phyloP scores from a whole-genome alignment of 495 filamentous ascomycete species.

The Penicillium salamii region DNA sequence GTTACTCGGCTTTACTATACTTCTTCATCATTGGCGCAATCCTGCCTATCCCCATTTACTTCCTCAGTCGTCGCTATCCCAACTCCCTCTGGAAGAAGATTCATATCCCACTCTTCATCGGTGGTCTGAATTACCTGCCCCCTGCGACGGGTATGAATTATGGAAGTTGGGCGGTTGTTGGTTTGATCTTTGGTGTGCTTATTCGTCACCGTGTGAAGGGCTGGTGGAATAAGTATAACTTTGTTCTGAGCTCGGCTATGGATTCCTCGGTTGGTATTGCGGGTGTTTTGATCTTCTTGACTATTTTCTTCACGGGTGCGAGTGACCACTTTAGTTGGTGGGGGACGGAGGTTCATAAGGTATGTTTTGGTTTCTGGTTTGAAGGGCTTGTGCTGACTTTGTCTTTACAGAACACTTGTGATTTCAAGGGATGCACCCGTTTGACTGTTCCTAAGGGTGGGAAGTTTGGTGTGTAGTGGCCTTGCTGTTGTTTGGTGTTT shows the following conservation, averaged over 20 bases:
- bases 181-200: conserved; percentile 60
- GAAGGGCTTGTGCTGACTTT: background rate
- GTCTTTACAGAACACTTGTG: conserved; percentile 19
- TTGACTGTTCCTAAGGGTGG: conserved; percentile 15
- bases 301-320: conserved; percentile 69
- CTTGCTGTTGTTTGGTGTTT: too few relatives aligned
- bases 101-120: conserved; percentile 29
- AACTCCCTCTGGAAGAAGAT: conserved; percentile 23
- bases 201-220: conserved; percentile 55
- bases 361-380: background rate
- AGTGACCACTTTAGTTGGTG: conserved; percentile 61
- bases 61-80: conserved; percentile 43
- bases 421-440: conserved; percentile 22
- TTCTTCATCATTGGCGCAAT: conserved; percentile 73
- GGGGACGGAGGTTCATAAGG: conserved; percentile 69
- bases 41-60: conserved; percentile 64
- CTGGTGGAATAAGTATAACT: conserved; percentile 88
- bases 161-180: conserved; percentile 77
- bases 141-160: conserved; percentile 73
- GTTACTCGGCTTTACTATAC: conserved; percentile 62
- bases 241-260: conserved; percentile 75
- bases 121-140: conserved; percentile 29
- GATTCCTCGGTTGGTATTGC: conserved; percentile 77
- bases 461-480: conserved; percentile 17
- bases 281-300: conserved; percentile 78